Conservation (phyloP, 495 filamentous ascomycete genomes). For the Trichoderma asperelloides region DNA sequence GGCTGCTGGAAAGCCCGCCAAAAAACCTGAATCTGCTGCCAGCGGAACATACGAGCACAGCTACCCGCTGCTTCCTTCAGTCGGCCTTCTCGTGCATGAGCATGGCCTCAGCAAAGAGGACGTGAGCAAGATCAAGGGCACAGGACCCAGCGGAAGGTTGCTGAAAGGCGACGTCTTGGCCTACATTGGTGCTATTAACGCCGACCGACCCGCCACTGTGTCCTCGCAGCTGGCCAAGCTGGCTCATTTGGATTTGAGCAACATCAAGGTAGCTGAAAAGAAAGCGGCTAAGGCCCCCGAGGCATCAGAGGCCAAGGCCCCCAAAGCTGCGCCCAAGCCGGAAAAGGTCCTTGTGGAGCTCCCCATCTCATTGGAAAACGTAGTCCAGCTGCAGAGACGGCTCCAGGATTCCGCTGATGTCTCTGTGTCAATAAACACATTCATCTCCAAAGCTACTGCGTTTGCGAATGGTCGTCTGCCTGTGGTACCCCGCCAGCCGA, state of each 20-base stretch:
- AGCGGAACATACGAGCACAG: slow-evolving; percentile 53
- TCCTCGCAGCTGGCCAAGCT: slow-evolving; percentile 63
- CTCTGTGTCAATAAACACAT: slow-evolving; percentile 74
- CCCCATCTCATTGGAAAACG: slow-evolving; percentile 66
- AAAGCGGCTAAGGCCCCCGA: slow-evolving; percentile 20
- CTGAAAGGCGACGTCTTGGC: slow-evolving; percentile 94
- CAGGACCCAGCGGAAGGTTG: slow-evolving; percentile 79
- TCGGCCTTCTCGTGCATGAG: slow-evolving; percentile 67
- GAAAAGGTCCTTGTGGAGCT: slow-evolving; percentile 51
- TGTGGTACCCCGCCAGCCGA: slow-evolving; percentile 48
- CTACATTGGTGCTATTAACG: slow-evolving; percentile 68
- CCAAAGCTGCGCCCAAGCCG: slow-evolving; percentile 27
- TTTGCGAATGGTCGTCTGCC: slow-evolving; percentile 83
- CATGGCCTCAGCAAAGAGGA: slow-evolving; percentile 64
- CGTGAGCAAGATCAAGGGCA: slow-evolving; percentile 70
- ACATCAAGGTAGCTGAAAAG: slow-evolving; percentile 71
- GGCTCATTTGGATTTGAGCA: slow-evolving; percentile 80
- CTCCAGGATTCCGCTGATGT: slow-evolving; percentile 66
- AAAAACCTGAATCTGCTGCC: slow-evolving; percentile 16
- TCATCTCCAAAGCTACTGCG: slow-evolving; percentile 73
- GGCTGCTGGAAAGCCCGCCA: slow-evolving; percentile 13
- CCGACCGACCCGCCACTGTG: slow-evolving; percentile 59
- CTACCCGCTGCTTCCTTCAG: slow-evolving; percentile 80
- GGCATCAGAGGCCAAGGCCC: slow-evolving; percentile 28
- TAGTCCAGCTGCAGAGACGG: slow-evolving; percentile 69